Conservation (phyloP, 805 yeast genomes). For the Candida krabiensis region DNA sequence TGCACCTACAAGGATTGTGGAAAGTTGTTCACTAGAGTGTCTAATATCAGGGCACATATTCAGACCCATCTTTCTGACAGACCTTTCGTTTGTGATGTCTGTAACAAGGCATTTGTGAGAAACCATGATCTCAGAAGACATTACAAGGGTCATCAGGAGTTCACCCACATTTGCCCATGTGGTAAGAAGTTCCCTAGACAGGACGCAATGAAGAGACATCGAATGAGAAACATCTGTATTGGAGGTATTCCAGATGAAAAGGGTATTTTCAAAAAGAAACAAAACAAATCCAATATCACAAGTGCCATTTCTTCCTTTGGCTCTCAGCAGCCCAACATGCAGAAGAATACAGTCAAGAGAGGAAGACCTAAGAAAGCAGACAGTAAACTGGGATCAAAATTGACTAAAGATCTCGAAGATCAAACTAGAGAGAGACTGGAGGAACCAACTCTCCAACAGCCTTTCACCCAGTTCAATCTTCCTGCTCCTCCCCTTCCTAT, state of each 20-base stretch:
- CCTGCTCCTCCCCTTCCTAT: constrained; percentile 1
- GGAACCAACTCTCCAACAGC: neutral
- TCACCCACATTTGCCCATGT: constrained; percentile 77
- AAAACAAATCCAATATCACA: constrained; percentile 4
- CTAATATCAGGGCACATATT: constrained; percentile 91
- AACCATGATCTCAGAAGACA: constrained; percentile 94
- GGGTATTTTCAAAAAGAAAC: constrained; percentile 23
- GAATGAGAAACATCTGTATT: constrained; percentile 74
- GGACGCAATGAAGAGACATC: constrained; percentile 84
- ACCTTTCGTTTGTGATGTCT: constrained; percentile 79
- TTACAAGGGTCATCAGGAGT: constrained; percentile 78
- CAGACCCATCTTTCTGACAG: constrained; percentile 95
- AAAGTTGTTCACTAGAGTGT: constrained; percentile 81
- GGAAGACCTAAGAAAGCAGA: constrained; percentile 6
- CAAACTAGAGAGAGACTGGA: neutral
- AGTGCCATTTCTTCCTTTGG: constrained; percentile 1
- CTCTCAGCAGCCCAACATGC: constrained; percentile 2
- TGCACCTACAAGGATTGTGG: constrained; percentile 81
- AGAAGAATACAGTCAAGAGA: constrained; percentile 6
- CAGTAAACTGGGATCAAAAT: constrained; percentile 4
- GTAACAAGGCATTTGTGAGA: constrained; percentile 87
- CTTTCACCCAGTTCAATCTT: neutral
- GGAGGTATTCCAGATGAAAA: constrained; percentile 57
- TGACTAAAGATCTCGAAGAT: constrained; percentile 8
- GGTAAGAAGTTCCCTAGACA: constrained; percentile 91